phyloP scores from a whole-genome alignment of 2,329 filamentous ascomycete species.

The Penicillium sp. region DNA sequence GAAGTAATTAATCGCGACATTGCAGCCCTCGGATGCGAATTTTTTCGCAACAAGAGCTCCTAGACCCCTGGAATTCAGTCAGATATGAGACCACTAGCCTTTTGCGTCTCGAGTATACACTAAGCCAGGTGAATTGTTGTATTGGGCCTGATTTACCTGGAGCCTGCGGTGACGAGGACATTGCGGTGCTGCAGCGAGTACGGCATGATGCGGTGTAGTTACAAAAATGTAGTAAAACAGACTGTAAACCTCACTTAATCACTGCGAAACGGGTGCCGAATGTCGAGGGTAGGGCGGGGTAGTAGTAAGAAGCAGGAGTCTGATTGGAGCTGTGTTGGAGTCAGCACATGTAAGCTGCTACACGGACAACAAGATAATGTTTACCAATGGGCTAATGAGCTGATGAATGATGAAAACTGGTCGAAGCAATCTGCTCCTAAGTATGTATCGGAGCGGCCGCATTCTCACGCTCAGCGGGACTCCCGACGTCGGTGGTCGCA shows the following conservation, averaged over 20 bases:
- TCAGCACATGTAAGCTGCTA: background rate
- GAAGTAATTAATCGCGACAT: conserved; percentile 76
- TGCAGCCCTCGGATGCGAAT: conserved; percentile 71
- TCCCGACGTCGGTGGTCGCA: background rate
- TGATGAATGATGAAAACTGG: too few relatives aligned
- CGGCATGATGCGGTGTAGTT: conserved; percentile 7
- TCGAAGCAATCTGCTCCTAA: too few relatives aligned
- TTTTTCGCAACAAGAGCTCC: conserved; percentile 70
- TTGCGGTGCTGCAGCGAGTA: conserved; percentile 17
- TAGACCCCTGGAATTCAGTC: conserved; percentile 62
- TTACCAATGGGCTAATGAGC: too few relatives aligned
- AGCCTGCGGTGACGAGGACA: conserved; percentile 16
- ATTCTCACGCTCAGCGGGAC: background rate
- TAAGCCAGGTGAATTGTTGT: background rate
- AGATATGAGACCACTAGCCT: background rate
- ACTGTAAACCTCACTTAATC: too few relatives aligned
- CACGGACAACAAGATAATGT: too few relatives aligned
- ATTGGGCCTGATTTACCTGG: background rate
- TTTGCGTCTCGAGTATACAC: background rate
- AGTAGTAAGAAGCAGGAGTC: background rate
- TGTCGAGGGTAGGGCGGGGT: background rate
- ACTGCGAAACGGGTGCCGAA: too few relatives aligned
- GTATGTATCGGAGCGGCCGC: background rate
- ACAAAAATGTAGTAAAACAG: background rate
- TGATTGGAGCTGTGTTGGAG: background rate